Base-by-base conservation (phyloP, 257 asterid species). In the Plantago ovata region DNA sequence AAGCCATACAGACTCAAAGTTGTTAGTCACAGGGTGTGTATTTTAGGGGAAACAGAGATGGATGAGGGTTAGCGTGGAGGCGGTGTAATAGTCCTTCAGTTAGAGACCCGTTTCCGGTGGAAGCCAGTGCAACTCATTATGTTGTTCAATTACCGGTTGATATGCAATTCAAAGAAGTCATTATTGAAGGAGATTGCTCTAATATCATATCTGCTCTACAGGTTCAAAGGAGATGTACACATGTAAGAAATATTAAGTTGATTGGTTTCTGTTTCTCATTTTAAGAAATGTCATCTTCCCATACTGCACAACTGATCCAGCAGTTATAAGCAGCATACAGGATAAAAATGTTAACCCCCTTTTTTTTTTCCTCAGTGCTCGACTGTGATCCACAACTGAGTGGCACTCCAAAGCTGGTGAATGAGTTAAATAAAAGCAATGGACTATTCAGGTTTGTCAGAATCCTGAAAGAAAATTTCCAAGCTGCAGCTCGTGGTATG, bases 211-310 rank as follows among this genome's bases (percentile, higher is more conserved):
- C n/a, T n/a, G n/a, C n/a, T n/a, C n/a, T n/a, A n/a, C n/a, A n/a
- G n/a, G n/a, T n/a, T n/a, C n/a, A 69, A 81, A 83, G 62, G 96
- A 86, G 56, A 70, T 61, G 13, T 93, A 89, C 80, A 70, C 79
- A 33, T 68, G 99, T 93, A 83, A 79, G 95, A 71, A 45, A 64
- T 32, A 58, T 28, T 33, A 44, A 54, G 46, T 53, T 66, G 46
- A 14, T 62, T 70, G 9, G 38, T 53, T 65, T 49, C 45, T 53
- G 60, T 56, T 21, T 21, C 24, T 13, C 4, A 16, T n/a, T 63
- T 39, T 22, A 16, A 44, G 20, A 24, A 53, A 49, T n/a, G n/a
- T n/a, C 64, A 48, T 46, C 74, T 53, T 23, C 61, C 16, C 10
- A n/a, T n/a, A n/a, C 55, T 33, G 45, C 53, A 19, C 75, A 85